Evolutionary conservation across 179 eudicot genomes (phyloP).

Genomic region (Beta corolliflora): DNA sequence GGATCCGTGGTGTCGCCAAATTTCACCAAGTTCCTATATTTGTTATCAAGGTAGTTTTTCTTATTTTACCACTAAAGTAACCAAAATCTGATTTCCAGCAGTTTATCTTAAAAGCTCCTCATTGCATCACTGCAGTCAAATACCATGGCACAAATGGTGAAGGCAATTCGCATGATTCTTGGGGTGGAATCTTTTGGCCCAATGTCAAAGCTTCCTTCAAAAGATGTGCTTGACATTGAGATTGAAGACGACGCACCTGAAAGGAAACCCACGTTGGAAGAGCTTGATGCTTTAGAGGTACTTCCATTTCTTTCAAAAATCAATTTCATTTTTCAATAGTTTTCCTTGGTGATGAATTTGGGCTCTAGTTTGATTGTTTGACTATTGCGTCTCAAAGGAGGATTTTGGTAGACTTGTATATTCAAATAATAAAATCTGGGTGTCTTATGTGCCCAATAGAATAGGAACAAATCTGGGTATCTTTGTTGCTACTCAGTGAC

Average conservation of each 20-base stretch:
- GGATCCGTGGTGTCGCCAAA: slow-evolving; percentile 95
- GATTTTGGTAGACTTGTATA: not conserved
- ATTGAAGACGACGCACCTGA: slow-evolving; percentile 85
- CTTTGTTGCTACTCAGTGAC: not conserved
- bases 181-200: slow-evolving; percentile 56
- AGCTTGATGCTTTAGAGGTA: slow-evolving; percentile 99
- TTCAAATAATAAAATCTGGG: not conserved
- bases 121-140: slow-evolving; percentile 59
- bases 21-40: slow-evolving; percentile 87
- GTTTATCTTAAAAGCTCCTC: slow-evolving; percentile 7
- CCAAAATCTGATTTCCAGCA: not conserved
- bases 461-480: not conserved
- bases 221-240: slow-evolving; percentile 56
- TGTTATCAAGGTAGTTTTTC: slow-evolving; percentile 69
- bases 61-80: not conserved
- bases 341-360: not conserved
- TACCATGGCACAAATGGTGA: slow-evolving; percentile 97
- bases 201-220: slow-evolving; percentile 39
- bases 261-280: slow-evolving; percentile 89
- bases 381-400: not conserved
- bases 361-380: not conserved
- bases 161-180: slow-evolving; percentile 89
- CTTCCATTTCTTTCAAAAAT: not conserved
- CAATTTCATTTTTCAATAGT: not conserved
- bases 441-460: not conserved